These are phyloP conservation scores for Globisporangium polare DNA, from an alignment of 352 stramenopile genomes.

Conservation along the genomic window DNA sequence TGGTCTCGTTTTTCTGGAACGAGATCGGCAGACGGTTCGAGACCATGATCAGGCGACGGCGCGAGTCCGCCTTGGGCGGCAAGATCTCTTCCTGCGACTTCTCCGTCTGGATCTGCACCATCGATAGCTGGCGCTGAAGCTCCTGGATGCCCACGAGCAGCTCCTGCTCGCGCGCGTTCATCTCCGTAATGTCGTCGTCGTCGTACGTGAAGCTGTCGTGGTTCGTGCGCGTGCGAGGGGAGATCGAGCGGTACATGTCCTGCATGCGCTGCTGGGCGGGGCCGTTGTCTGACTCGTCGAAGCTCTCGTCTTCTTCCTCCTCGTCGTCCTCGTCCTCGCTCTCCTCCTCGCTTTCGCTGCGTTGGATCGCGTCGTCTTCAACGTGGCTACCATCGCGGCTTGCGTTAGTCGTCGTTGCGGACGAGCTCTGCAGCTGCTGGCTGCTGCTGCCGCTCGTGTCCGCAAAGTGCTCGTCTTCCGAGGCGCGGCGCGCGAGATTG, in stretches of 20 bases:
- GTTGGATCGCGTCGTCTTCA: conserved; percentile 11
- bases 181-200: conserved; percentile 64
- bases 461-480: conserved; percentile 10
- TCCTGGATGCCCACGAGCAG: conserved; percentile 91
- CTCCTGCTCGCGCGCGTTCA: conserved; percentile 83
- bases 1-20: conserved; percentile 81
- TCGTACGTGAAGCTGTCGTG: conserved; percentile 32
- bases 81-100: conserved; percentile 75
- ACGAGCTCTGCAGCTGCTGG: background rate
- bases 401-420: too few relatives aligned
- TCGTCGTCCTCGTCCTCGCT: conserved; percentile 11
- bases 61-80: conserved; percentile 47
- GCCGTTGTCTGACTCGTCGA: conserved; percentile 13
- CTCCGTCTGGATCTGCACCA: conserved; percentile 82
- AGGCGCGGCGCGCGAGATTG: conserved; percentile 3
- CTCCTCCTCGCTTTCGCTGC: background rate
- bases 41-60: conserved; percentile 85
- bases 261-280: conserved; percentile 23
- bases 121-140: conserved; percentile 84
- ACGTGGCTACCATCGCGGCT: conserved; percentile 8
- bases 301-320: conserved; percentile 12
- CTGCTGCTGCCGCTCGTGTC: conserved; percentile 7
- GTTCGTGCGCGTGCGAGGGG: conserved; percentile 19
- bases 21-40: conserved; percentile 90
- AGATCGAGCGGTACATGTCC: conserved; percentile 23